These are phyloP conservation scores for Penicillium sp. DNA, from an alignment of 2,329 filamentous ascomycete genomes.

Conservation along the genomic window DNA sequence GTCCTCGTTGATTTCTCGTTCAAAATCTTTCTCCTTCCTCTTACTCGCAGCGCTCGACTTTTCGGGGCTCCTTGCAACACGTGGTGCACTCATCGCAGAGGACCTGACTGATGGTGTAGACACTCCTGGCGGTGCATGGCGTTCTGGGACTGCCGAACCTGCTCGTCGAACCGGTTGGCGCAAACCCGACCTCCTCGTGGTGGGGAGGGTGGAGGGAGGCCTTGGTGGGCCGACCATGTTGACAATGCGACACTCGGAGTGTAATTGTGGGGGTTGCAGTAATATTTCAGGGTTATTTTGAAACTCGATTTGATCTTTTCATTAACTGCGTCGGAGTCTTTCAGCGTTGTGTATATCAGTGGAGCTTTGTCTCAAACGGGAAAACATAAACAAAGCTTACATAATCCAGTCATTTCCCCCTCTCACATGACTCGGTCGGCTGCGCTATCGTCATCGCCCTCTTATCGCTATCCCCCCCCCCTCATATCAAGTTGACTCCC, in stretches of 20 bases:
- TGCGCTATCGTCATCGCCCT: constrained; percentile 4
- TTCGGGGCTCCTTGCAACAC: constrained; percentile 40
- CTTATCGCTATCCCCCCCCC: constrained; percentile 7
- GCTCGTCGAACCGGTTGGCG: constrained; percentile 53
- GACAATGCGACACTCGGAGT: constrained; percentile 5
- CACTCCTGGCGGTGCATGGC: constrained; percentile 67
- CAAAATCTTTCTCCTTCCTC: constrained; percentile 84
- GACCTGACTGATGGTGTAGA: constrained; percentile 69
- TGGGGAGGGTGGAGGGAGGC: constrained; percentile 48
- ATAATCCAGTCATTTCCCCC: constrained; percentile 14
- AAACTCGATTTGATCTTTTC: neutral
- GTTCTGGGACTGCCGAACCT: constrained; percentile 52
- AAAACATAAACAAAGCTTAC: constrained; percentile 26
- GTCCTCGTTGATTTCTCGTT: constrained; percentile 68
- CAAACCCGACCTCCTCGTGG: constrained; percentile 51
- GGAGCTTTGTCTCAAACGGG: constrained; percentile 9
- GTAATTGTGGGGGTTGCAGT: neutral
- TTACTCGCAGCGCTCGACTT: constrained; percentile 63
- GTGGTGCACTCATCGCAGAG: constrained; percentile 40
- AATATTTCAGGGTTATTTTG: neutral
- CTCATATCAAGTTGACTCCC: constrained; percentile 1
- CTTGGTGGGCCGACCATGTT: constrained; percentile 57
- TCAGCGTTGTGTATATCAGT: constrained; percentile 8
- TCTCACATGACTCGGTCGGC: constrained; percentile 22
- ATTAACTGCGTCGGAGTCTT: neutral